Percentiles rank a stretch among this genome's conserved stretches.
phyloP scores from a whole-genome alignment of 352 stramenopile species.

The Phytophthora podocarpi region DNA sequence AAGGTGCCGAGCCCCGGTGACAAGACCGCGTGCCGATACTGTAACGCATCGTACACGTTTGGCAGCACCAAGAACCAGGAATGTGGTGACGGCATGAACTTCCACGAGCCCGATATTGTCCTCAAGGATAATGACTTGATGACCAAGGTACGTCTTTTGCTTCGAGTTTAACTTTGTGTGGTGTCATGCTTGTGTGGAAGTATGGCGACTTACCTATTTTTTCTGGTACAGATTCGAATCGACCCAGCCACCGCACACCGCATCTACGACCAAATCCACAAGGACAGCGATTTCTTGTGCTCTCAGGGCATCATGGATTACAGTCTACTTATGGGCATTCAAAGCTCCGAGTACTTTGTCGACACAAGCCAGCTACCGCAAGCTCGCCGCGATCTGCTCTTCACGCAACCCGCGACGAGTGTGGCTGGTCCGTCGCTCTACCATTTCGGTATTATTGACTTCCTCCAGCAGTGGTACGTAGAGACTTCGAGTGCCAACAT shows the following conservation, averaged over 20 bases:
- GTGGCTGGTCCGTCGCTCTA: slow-evolving; percentile 89
- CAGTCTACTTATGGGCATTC: slow-evolving; percentile 90
- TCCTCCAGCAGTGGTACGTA: slow-evolving; percentile 89
- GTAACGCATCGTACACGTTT: slow-evolving; percentile 88
- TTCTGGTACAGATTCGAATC: slow-evolving; percentile 66
- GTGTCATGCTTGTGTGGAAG: neutral
- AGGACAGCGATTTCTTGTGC: slow-evolving; percentile 89
- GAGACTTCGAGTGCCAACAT: neutral
- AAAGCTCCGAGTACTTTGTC: slow-evolving; percentile 90
- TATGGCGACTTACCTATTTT: neutral
- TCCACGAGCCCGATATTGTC: slow-evolving; percentile 89
- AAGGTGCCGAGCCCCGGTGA: slow-evolving; percentile 81
- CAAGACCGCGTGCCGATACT: slow-evolving; percentile 86
- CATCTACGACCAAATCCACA: slow-evolving; percentile 90
- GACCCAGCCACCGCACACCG: slow-evolving; percentile 73
- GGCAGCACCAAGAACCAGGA: slow-evolving; percentile 86
- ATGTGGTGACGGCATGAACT: slow-evolving; percentile 86
- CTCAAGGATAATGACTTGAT: slow-evolving; percentile 91
- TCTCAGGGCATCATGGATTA: slow-evolving; percentile 94
- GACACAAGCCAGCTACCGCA: slow-evolving; percentile 74
- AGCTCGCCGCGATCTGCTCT: slow-evolving; percentile 63
- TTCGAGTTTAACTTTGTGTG: neutral
- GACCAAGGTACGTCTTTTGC: slow-evolving; percentile 60
- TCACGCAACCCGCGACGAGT: slow-evolving; percentile 84
- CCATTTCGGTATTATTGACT: slow-evolving; percentile 93